Conservation (phyloP, 306 rosid genomes). For the Trifolium subterraneum region DNA sequence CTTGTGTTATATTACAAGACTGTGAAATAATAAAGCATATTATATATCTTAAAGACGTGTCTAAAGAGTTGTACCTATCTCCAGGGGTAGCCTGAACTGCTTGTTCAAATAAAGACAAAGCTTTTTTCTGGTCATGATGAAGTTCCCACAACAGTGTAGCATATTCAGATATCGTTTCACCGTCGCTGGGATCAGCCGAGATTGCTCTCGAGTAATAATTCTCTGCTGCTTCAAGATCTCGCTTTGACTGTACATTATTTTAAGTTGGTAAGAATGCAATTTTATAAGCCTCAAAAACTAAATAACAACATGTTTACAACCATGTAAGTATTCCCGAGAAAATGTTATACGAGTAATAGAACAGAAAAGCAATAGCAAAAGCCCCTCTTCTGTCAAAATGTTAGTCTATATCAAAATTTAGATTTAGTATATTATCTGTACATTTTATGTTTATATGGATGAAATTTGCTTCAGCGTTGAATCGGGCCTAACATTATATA, state of each 20-base stretch:
- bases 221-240: slow-evolving; percentile 73
- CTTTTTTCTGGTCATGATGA: slow-evolving; percentile 64
- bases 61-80: slow-evolving; percentile 59
- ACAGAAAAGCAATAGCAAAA: too few relatives aligned
- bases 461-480: slow-evolving; percentile 25
- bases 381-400: not conserved
- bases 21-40: slow-evolving; percentile 9
- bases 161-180: slow-evolving; percentile 66
- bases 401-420: slow-evolving; percentile 16
- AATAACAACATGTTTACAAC: not conserved
- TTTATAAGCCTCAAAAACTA: slow-evolving; percentile 11
- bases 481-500: slow-evolving; percentile 1
- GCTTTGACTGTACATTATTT: slow-evolving; percentile 60
- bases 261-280: slow-evolving; percentile 8
- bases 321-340: not conserved
- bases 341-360: too few relatives aligned
- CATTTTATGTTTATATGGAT: not conserved
- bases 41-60: slow-evolving; percentile 6
- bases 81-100: slow-evolving; percentile 65
- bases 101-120: slow-evolving; percentile 59
- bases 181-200: slow-evolving; percentile 67
- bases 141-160: slow-evolving; percentile 83
- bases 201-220: slow-evolving; percentile 61
- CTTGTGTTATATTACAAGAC: slow-evolving; percentile 16
- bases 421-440: slow-evolving; percentile 26